Percentiles rank a stretch among this genome's conserved stretches.
phyloP scores from a whole-genome alignment of 306 rosid species.

The Cucumis cinereus region DNA sequence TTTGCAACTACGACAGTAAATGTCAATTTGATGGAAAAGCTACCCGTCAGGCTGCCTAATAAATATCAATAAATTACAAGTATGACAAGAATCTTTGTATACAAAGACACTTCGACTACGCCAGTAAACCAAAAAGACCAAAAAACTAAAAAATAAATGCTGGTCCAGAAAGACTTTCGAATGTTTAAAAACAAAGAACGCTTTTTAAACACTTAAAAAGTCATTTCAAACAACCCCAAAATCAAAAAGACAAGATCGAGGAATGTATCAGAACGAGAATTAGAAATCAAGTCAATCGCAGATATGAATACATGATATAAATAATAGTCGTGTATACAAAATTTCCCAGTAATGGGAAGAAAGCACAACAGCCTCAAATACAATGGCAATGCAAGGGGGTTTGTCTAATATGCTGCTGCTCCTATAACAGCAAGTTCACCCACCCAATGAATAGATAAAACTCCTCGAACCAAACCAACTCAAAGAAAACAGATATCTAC shows the following conservation, averaged over 20 bases:
- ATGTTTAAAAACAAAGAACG: background rate
- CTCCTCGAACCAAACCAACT: slow-evolving; percentile 31
- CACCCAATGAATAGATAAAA: slow-evolving; percentile 20
- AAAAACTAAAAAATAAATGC: too few species aligned
- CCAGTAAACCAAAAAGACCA: background rate
- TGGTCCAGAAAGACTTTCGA: too few species aligned
- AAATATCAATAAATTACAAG: background rate
- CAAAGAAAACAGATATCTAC: slow-evolving; percentile 45
- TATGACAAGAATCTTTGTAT: background rate
- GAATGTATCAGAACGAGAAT: background rate
- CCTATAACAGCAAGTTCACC: background rate
- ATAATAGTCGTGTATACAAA: slow-evolving; percentile 1
- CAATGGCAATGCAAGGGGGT: background rate
- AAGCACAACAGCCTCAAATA: slow-evolving; percentile 10
- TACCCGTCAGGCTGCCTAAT: background rate
- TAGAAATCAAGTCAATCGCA: background rate
- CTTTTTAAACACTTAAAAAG: background rate
- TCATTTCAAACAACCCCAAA: background rate
- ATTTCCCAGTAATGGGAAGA: slow-evolving; percentile 1
- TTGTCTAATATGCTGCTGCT: background rate
- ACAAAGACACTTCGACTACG: background rate
- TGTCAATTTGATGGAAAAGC: background rate
- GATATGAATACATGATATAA: slow-evolving; percentile 9
- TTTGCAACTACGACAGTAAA: background rate
- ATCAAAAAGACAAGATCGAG: background rate